Evolutionary conservation across 1,284 basidiomycete genomes (phyloP).

Genomic region (Microbotryum violaceum): DNA sequence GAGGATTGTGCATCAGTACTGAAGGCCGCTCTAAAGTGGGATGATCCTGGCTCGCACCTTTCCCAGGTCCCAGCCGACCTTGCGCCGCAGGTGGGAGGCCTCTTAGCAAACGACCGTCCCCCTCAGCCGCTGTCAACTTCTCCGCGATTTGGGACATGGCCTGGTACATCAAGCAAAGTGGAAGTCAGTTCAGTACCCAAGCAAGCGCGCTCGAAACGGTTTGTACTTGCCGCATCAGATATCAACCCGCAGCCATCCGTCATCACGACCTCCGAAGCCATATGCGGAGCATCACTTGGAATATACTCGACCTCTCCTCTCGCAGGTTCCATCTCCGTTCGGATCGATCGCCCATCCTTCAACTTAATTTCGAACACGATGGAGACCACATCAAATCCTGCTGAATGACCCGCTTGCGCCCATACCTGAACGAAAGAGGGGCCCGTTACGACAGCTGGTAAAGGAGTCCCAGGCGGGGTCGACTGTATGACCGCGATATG

Average conservation of each 20-base stretch:
- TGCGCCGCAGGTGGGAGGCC: constrained; percentile 32
- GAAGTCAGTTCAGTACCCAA: neutral
- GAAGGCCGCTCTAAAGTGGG: too few species aligned
- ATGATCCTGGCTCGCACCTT: constrained; percentile 27
- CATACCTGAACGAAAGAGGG: neutral
- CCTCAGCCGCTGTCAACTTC: neutral
- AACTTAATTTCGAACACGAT: constrained; percentile 5
- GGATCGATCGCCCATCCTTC: constrained; percentile 9
- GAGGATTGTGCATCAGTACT: neutral
- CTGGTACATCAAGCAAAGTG: neutral
- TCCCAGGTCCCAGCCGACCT: constrained; percentile 35
- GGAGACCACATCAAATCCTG: too few species aligned
- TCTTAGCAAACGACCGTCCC: neutral
- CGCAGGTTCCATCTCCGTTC: neutral
- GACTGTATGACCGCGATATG: too few species aligned
- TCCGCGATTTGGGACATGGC: constrained; percentile 10
- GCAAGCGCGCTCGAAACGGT: neutral
- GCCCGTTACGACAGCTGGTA: neutral
- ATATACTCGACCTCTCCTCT: neutral
- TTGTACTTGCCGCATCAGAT: neutral
- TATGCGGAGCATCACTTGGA: neutral
- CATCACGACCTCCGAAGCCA: constrained; percentile 15
- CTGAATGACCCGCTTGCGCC: too few species aligned
- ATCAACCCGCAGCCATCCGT: constrained; percentile 24
- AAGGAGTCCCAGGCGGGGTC: too few species aligned